Percentiles rank a stretch among this genome's conserved stretches.
Conservation (phyloP, 768 basidiomycete genomes). For the Lentinula raphanica region DNA sequence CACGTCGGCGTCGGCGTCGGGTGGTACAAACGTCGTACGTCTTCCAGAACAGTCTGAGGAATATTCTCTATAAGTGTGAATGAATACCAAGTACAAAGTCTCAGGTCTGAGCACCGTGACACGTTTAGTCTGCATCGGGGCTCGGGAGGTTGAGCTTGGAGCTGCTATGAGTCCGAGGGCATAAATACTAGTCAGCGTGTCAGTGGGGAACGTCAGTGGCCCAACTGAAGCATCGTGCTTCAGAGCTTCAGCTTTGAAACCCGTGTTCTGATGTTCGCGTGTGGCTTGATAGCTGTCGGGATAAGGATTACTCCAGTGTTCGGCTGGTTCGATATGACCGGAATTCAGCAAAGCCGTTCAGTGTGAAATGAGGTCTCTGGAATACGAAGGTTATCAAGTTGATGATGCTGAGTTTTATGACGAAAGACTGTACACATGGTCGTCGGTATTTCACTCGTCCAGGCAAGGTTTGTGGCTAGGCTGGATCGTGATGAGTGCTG, state of each 20-base stretch:
- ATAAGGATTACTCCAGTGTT: not conserved
- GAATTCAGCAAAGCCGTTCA: not conserved
- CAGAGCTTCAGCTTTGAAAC: not conserved
- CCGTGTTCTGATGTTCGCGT: conserved; percentile 1
- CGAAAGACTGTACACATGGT: no score
- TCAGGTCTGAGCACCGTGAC: not conserved
- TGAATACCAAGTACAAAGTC: not conserved
- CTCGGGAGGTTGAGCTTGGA: not conserved
- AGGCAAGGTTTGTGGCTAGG: no score
- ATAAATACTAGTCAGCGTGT: not conserved
- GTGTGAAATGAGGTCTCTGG: no score
- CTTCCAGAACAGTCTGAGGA: not conserved
- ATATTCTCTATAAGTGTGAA: not conserved
- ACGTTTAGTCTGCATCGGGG: not conserved
- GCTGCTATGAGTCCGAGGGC: not conserved
- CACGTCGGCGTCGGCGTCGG: no score
- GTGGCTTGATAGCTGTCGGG: not conserved
- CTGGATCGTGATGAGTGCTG: no score
- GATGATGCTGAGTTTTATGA: no score
- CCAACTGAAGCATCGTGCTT: not conserved
- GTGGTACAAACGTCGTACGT: not conserved
- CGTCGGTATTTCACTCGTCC: no score
- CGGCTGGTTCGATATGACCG: not conserved
- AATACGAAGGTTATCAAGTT: no score
- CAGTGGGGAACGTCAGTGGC: not conserved